Base-by-base conservation (phyloP, 495 filamentous ascomycete species). In the Platismatia glauca region DNA sequence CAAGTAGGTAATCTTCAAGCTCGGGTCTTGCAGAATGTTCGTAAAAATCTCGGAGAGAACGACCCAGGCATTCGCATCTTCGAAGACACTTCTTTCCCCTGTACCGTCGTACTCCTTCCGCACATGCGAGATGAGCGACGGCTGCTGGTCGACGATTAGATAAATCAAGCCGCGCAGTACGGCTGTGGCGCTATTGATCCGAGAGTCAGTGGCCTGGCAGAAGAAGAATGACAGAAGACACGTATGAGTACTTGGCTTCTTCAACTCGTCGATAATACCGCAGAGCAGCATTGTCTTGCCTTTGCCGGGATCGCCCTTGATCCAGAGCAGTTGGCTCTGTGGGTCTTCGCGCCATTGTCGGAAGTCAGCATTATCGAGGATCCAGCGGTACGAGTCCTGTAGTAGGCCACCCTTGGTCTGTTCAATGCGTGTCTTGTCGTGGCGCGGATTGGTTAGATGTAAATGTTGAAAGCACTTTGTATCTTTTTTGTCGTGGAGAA, bases 221-320 rank as follows among this genome's bases (percentile, higher is more conserved):
- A 81, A 79, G 68, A 81, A 81, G 67, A 74, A 81, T 13, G 72
- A 72, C 11, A 81, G 57, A 29, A 39, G 64, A 1, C 41, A 24
- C 5, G 35, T 68, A 7, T 57, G 41, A 22, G 53, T 27, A 11
- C 48, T 57, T 27, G 50, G 44, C 15, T 66, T 64, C 24, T 58
- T 24, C 20, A 75, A 52, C 60, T 72, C 67, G 46, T 75, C 60
- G 24, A 73, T 68, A 29, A 76, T 70, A 27, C 73, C 71, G 60
- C 71, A 73, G 46, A 74, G 66, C 53, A 76, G 60, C 78, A 81
- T 81, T 3, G 77, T 81, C 71, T 81, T 81, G 39, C 78, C 76
- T 60, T 75, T 79, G n/a, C 77, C 77, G 39, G 75, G 69, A 62
- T 72, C 74, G 39, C 74, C 75, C 58, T 72, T 79, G 38, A 82